phyloP scores from a whole-genome alignment of 441 rosid species.

The Pelargonium myrrhifolium region DNA sequence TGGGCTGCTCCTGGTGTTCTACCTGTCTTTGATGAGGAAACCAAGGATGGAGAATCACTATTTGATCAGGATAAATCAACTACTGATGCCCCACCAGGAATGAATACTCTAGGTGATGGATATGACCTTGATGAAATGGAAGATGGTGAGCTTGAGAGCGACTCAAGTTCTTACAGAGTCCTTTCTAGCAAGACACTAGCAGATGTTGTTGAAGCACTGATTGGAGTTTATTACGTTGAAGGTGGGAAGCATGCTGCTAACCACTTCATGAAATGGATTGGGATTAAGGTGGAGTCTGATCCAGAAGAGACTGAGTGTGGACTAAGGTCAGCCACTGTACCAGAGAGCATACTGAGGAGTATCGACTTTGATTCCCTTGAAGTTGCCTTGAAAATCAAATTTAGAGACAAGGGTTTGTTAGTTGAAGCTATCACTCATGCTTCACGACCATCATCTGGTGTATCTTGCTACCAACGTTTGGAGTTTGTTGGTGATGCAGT shows the following conservation, averaged over 20 bases:
- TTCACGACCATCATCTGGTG: conserved; percentile 93
- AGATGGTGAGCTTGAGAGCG: conserved; percentile 94
- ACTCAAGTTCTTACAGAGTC: conserved; percentile 89
- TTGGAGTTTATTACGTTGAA: conserved; percentile 95
- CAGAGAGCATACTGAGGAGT: conserved; percentile 75
- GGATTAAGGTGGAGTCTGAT: conserved; percentile 80
- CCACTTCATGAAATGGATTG: conserved; percentile 95
- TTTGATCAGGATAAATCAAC: conserved; percentile 52
- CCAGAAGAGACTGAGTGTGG: conserved; percentile 44
- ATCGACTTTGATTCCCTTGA: conserved; percentile 72
- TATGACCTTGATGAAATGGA: conserved; percentile 76
- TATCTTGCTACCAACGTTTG: conserved; percentile 89
- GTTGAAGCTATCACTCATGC: conserved; percentile 97
- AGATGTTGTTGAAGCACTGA: conserved; percentile 96
- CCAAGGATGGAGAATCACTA: conserved; percentile 78
- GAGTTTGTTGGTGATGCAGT: conserved; percentile 99
- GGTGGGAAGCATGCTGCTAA: conserved; percentile 83
- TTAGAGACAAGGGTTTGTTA: conserved; percentile 53
- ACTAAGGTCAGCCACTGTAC: conserved; percentile 42
- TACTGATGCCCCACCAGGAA: conserved; percentile 28
- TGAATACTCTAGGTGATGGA: conserved; percentile 21
- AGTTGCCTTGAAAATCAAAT: conserved; percentile 60
- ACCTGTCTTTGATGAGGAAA: conserved; percentile 93
- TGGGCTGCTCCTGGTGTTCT: conserved; percentile 99
- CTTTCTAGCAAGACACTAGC: conserved; percentile 97